These are phyloP conservation scores for Strobilomyces confusus DNA, from an alignment of 768 basidiomycete species.

Conservation along the genomic window DNA sequence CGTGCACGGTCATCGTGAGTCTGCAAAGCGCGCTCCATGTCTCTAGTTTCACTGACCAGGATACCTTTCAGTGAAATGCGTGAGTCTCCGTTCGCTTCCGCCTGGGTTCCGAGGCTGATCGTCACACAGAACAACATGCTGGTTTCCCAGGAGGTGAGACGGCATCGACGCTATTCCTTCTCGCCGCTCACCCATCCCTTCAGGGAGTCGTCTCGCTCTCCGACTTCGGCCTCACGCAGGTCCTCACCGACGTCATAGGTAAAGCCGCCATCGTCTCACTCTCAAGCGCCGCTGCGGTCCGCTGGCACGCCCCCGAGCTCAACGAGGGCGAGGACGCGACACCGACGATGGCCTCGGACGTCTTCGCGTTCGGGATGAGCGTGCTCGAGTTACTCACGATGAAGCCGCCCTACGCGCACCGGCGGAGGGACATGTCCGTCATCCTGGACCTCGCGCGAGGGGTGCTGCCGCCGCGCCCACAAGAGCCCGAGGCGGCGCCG, in stretches of 20 bases:
- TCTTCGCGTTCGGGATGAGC: constrained; percentile 60
- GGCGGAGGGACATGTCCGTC: constrained; percentile 48
- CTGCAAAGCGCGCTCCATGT: neutral
- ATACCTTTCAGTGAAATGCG: constrained; percentile 50
- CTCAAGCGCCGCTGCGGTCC: constrained; percentile 42
- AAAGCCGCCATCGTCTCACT: constrained; percentile 43
- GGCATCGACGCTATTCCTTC: neutral
- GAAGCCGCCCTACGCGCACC: constrained; percentile 45
- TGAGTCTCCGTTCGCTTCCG: constrained; percentile 30
- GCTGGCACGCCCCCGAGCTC: constrained; percentile 63
- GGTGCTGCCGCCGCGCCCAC: constrained; percentile 43
- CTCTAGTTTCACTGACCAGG: neutral
- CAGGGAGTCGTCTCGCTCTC: constrained; percentile 55
- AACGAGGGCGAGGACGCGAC: constrained; percentile 40
- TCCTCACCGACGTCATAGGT: constrained; percentile 56
- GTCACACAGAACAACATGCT: constrained; percentile 51
- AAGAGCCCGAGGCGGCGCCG: constrained; percentile 24
- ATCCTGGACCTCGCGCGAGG: constrained; percentile 40
- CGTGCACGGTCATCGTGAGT: constrained; percentile 60
- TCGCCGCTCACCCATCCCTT: neutral
- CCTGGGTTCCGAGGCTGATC: constrained; percentile 1
- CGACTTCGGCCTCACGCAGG: constrained; percentile 63
- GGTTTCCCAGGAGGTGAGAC: constrained; percentile 43
- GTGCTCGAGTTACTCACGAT: constrained; percentile 56
- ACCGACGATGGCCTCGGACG: constrained; percentile 47